Conservation (phyloP, 2,329 filamentous ascomycete genomes). For the Clathrospora elynae region DNA sequence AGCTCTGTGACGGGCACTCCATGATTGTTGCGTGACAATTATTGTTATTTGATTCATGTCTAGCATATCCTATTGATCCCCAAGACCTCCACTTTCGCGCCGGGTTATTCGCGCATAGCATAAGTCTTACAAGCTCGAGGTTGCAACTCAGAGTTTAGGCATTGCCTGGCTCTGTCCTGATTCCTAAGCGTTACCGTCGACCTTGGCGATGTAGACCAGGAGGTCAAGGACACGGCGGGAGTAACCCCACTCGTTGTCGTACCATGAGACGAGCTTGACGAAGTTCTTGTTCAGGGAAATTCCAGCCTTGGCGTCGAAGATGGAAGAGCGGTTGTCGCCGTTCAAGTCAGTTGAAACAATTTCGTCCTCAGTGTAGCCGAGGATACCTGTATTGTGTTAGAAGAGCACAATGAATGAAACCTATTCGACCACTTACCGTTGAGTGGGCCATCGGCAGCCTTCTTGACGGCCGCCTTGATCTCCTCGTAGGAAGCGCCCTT, state of each 20-base stretch:
- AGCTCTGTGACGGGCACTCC: too few relatives aligned
- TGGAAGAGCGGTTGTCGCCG: slow-evolving; percentile 91
- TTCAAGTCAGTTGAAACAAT: slow-evolving; percentile 92
- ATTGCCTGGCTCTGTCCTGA: slow-evolving; percentile 45
- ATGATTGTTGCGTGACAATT: slow-evolving; percentile 21
- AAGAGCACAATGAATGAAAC: not conserved
- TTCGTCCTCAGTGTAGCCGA: slow-evolving; percentile 96
- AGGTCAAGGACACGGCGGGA: slow-evolving; percentile 73
- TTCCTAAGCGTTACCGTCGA: slow-evolving; percentile 52
- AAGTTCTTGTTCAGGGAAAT: slow-evolving; percentile 99
- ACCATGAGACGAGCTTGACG: slow-evolving; percentile 97
- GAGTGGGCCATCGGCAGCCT: slow-evolving; percentile 78
- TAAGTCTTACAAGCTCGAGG: slow-evolving; percentile 5
- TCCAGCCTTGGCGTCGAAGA: slow-evolving; percentile 99
- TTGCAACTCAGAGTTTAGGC: slow-evolving; percentile 39
- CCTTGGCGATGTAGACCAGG: slow-evolving; percentile 53
- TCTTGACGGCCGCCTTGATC: slow-evolving; percentile 90
- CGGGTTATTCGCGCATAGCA: slow-evolving; percentile 13
- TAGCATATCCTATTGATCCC: slow-evolving; percentile 29
- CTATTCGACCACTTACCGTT: slow-evolving; percentile 70
- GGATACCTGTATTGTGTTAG: slow-evolving; percentile 66
- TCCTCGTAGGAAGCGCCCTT: slow-evolving; percentile 86
- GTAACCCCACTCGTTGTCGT: slow-evolving; percentile 99
- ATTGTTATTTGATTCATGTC: slow-evolving; percentile 38
- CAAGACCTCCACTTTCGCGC: slow-evolving; percentile 24